phyloP scores from a whole-genome alignment of 768 basidiomycete species.

The Boletus sp. region DNA sequence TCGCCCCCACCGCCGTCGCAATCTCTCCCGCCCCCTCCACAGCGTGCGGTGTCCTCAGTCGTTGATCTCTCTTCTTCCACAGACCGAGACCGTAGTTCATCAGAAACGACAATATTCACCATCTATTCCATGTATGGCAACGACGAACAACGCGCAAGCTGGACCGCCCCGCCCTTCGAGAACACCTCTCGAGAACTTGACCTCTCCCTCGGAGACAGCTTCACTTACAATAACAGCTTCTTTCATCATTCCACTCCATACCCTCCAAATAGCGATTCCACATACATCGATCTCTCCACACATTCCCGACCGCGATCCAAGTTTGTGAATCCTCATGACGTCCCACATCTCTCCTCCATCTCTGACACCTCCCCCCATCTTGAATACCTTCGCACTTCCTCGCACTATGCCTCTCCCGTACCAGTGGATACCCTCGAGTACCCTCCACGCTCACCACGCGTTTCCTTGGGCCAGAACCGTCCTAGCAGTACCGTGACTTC shows the following conservation, averaged over 20 bases:
- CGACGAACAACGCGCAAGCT: slow-evolving; percentile 46
- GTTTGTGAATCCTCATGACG: slow-evolving; percentile 20
- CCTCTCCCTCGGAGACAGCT: slow-evolving; percentile 31
- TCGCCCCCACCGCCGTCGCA: no score
- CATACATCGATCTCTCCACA: slow-evolving; percentile 29
- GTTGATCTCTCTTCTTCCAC: neutral
- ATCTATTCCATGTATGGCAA: slow-evolving; percentile 88
- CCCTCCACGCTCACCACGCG: slow-evolving; percentile 27
- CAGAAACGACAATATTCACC: slow-evolving; percentile 74
- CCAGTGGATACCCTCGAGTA: slow-evolving; percentile 17
- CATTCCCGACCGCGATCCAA: slow-evolving; percentile 23
- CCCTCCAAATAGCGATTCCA: slow-evolving; percentile 23
- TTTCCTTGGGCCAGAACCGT: slow-evolving; percentile 14
- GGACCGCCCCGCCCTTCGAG: slow-evolving; percentile 40
- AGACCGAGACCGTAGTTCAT: slow-evolving; percentile 51
- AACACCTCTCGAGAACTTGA: slow-evolving; percentile 38
- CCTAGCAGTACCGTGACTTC: slow-evolving; percentile 28
- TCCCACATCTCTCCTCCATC: slow-evolving; percentile 19
- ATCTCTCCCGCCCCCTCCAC: slow-evolving; percentile 27
- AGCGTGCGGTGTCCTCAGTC: slow-evolving; percentile 30
- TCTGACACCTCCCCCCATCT: slow-evolving; percentile 27
- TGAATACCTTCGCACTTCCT: slow-evolving; percentile 17
- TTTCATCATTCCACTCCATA: slow-evolving; percentile 24
- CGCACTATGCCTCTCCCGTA: slow-evolving; percentile 15
- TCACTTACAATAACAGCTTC: slow-evolving; percentile 32